Percentiles rank a stretch among this genome's conserved stretches.
Conservation (phyloP, 2,329 filamentous ascomycete genomes). For the Lecanoromycetidae sp. region DNA sequence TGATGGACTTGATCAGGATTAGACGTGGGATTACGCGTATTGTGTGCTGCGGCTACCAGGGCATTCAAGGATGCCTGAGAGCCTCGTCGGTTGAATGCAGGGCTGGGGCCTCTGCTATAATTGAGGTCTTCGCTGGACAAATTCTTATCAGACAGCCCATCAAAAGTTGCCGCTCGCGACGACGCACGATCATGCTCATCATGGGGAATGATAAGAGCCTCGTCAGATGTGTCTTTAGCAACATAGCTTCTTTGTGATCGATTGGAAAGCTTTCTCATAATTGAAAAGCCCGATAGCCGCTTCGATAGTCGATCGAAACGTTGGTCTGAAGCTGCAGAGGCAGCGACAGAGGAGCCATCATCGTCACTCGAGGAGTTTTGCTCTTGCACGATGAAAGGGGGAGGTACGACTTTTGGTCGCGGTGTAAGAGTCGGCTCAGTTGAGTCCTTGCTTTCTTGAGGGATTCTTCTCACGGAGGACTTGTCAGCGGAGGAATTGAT, state of each 20-base stretch:
- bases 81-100: neutral
- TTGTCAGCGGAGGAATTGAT: neutral
- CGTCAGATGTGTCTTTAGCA: constrained; percentile 24
- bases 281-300: constrained; percentile 23
- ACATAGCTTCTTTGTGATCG: constrained; percentile 16
- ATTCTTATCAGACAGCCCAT: constrained; percentile 39
- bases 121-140: constrained; percentile 1
- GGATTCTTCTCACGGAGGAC: neutral
- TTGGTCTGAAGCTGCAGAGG: constrained; percentile 34
- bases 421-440: constrained; percentile 17
- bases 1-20: neutral
- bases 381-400: constrained; percentile 52
- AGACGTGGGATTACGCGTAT: neutral
- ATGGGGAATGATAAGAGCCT: constrained; percentile 26
- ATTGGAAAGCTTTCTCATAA: constrained; percentile 22
- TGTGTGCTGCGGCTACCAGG: neutral
- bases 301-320: constrained; percentile 23
- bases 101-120: neutral
- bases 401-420: constrained; percentile 47
- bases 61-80: constrained; percentile 2
- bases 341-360: constrained; percentile 56
- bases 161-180: constrained; percentile 43
- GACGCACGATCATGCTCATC: constrained; percentile 33
- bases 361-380: constrained; percentile 38
- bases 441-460: too few relatives aligned